A percentile compares a stretch with the other conserved stretches of the same genome.
These are phyloP conservation scores for Globisporangium solare DNA, from an alignment of 352 stramenopile species.

Conservation along the genomic window DNA sequence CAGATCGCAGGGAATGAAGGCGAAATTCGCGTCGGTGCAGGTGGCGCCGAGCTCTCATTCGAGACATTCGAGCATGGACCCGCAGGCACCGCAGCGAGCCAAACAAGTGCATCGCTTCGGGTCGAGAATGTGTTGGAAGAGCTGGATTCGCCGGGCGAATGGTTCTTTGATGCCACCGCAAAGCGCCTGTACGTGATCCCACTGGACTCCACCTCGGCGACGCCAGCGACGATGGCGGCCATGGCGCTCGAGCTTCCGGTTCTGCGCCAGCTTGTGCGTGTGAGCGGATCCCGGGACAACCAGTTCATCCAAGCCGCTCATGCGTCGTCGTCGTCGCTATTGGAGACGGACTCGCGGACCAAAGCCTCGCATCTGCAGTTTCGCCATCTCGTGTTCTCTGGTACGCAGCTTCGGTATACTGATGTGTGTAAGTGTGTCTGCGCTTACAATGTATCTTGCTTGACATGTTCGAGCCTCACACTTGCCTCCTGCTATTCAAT, in stretches of 20 bases:
- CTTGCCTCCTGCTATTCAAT: background rate
- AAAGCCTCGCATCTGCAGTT: conserved; percentile 45
- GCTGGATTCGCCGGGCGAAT: conserved; percentile 55
- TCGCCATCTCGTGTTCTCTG: conserved; percentile 54
- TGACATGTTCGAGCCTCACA: background rate
- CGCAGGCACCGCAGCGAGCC: conserved; percentile 3
- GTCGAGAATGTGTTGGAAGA: conserved; percentile 66
- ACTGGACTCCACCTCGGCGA: conserved; percentile 20
- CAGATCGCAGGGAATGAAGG: conserved; percentile 8
- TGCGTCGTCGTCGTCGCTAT: conserved; percentile 32
- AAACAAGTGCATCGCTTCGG: conserved; percentile 28
- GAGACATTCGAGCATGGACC: conserved; percentile 34
- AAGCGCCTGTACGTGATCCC: conserved; percentile 60
- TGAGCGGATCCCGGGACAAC: conserved; percentile 56
- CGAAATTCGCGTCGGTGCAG: conserved; percentile 35
- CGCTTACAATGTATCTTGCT: background rate
- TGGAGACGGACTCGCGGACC: conserved; percentile 38
- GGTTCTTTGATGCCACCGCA: conserved; percentile 55
- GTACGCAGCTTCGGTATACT: conserved; percentile 50
- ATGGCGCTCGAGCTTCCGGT: conserved; percentile 46
- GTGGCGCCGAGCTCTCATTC: conserved; percentile 44
- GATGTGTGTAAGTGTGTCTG: conserved; percentile 46
- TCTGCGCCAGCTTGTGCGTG: conserved; percentile 56
- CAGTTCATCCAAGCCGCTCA: conserved; percentile 34
- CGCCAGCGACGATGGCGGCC: conserved; percentile 18